Percentiles rank a stretch among this genome's conserved stretches.
Evolutionary conservation across 345 rosid species (phyloP).

Genomic region (Eucalyptus regnans): DNA sequence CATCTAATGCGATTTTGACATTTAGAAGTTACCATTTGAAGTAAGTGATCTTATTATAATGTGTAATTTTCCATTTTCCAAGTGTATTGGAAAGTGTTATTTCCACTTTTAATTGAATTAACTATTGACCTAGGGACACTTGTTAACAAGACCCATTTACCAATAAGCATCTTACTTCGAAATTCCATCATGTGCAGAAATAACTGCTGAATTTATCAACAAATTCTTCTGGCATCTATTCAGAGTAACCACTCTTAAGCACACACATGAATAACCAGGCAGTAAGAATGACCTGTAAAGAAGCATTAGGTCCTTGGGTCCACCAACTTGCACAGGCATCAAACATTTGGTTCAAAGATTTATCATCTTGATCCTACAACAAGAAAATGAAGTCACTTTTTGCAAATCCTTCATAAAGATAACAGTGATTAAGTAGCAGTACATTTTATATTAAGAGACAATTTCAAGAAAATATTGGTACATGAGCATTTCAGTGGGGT

Average conservation of each 20-base stretch:
- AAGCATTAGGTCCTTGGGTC: constrained; percentile 96
- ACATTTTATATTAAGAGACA: neutral
- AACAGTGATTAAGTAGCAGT: neutral
- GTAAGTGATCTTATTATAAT: neutral
- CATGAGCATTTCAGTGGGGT: neutral
- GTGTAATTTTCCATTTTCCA: neutral
- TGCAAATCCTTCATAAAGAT: neutral
- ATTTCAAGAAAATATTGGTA: neutral
- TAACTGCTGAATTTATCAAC: neutral
- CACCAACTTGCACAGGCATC: constrained; percentile 99
- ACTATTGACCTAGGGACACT: neutral
- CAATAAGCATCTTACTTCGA: neutral
- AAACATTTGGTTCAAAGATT: constrained; percentile 56
- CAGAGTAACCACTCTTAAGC: neutral
- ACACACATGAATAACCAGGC: neutral
- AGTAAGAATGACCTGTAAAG: constrained; percentile 60
- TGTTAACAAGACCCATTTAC: neutral
- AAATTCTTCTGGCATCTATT: neutral
- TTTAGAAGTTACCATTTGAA: neutral
- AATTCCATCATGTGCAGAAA: neutral
- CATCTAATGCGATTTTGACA: neutral
- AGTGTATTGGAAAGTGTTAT: neutral
- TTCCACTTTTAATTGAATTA: neutral
- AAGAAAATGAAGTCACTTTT: neutral
- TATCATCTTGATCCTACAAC: constrained; percentile 26